These are phyloP conservation scores for Penicillium sclerotigenum DNA, from an alignment of 2,329 filamentous ascomycete species.

Conservation along the genomic window DNA sequence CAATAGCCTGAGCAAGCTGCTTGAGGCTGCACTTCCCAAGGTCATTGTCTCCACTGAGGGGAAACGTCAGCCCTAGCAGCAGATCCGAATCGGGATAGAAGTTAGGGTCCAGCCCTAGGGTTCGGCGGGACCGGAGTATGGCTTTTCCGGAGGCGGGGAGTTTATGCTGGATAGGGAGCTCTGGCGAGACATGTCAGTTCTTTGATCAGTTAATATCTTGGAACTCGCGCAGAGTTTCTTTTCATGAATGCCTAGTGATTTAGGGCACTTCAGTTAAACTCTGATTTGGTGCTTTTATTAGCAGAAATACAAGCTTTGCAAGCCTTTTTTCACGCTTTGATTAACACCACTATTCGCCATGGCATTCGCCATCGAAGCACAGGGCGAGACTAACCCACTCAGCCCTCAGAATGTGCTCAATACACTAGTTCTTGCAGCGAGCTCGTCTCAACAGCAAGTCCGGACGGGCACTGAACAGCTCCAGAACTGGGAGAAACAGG, in stretches of 20 bases:
- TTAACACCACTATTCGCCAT: constrained; percentile 45
- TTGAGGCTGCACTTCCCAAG: constrained; percentile 16
- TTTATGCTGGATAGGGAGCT: constrained; percentile 4
- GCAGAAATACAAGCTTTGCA: background rate
- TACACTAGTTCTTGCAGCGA: constrained; percentile 62
- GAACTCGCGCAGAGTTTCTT: background rate
- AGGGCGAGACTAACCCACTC: constrained; percentile 75
- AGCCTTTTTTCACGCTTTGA: background rate
- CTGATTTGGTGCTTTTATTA: background rate
- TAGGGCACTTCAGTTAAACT: background rate
- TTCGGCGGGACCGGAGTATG: constrained; percentile 23
- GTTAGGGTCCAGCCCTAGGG: constrained; percentile 33
- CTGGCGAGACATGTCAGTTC: constrained; percentile 2
- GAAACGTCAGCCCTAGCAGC: constrained; percentile 22
- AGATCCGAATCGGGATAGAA: constrained; percentile 11
- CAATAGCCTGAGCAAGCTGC: background rate
- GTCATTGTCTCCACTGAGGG: constrained; percentile 16
- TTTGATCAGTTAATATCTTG: constrained; percentile 1
- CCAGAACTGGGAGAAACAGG: constrained; percentile 65
- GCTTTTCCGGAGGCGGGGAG: constrained; percentile 24
- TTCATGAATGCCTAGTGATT: background rate
- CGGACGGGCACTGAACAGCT: constrained; percentile 67
- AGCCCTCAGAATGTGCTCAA: constrained; percentile 62
- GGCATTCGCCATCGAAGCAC: constrained; percentile 72
- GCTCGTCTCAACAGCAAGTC: constrained; percentile 63